Conservation (phyloP, 768 basidiomycete species). For the Trametes cubensis region DNA sequence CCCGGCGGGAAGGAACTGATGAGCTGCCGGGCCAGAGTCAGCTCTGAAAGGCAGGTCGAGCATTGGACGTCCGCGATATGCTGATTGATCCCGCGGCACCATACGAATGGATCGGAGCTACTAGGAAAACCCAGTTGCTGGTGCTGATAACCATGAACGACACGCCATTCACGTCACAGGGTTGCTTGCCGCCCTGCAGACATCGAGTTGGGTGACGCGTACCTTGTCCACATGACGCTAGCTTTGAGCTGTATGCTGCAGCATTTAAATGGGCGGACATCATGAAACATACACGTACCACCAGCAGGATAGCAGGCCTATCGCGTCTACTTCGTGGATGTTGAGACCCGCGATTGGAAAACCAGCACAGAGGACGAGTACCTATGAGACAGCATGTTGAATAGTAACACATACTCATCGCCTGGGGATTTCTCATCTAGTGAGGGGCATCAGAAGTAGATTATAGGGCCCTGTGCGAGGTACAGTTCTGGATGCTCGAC, state of each 20-base stretch:
- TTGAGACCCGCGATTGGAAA: too few relatives aligned
- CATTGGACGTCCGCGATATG: slow-evolving; percentile 6
- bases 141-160: not conserved
- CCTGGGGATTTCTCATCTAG: not conserved
- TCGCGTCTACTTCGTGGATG: too few relatives aligned
- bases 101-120: not conserved
- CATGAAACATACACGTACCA: not conserved
- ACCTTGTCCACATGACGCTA: not conserved
- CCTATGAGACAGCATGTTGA: too few relatives aligned
- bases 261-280: too few relatives aligned
- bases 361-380: too few relatives aligned
- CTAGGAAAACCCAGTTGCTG: too few relatives aligned
- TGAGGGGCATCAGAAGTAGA: slow-evolving; percentile 20
- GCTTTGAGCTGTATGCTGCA: too few relatives aligned
- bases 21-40: not conserved
- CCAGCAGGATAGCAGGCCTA: too few relatives aligned
- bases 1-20: not conserved
- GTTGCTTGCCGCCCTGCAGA: not conserved
- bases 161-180: not conserved
- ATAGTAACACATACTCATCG: not conserved
- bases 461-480: slow-evolving; percentile 13
- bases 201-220: not conserved
- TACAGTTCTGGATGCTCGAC: slow-evolving; percentile 14
- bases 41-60: slow-evolving; percentile 13
- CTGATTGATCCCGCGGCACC: slow-evolving; percentile 10